Base-by-base conservation (phyloP, 176 grass and related monocot species). In the Ampelocalamus luodianensis region DNA sequence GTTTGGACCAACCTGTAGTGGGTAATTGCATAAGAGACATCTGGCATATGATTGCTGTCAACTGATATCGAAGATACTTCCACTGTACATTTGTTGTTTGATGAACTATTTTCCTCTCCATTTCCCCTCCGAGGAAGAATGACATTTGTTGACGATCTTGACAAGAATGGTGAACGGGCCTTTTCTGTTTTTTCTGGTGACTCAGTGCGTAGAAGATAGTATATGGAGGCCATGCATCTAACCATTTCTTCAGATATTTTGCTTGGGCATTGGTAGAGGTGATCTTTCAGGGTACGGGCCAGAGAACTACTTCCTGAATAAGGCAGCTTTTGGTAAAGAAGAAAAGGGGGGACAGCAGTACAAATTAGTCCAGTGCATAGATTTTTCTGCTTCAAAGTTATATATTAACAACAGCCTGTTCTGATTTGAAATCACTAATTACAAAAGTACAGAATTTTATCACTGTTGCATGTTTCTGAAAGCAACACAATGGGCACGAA, bases 241-340 rank as follows among this genome's bases (percentile, higher is more conserved):
- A 99, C 86, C 96, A 99, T 94, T 87, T 99, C 96, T 91, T 99
- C 96, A 37, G 96, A 99, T 85, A 99, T 99, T 86, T 95, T 99
- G 77, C 92, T 96, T 58, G 96, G 96, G 59, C 96, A 96, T 85
- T 96, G 93, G 37, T 92, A 89, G 24, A 99, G 86, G 82, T 99
- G 91, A 42, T 99, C 93, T 91, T 96, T 99, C 84, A 99, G 82
- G 24, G 93, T 99, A 26, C 88, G 88, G 55, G 90, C 78, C 59
- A 92, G 84, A 74, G 85, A 88, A 83, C 79, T 88, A 75, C 86
- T 89, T 84, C 78, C 80, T 56, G 83, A 88, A 87, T 81, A 79
- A 85, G 93, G 86, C 36, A 94, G 65, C 93, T 95, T 93, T 85
- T 93, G 59, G 85, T 45, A 88, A 74, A 62, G 64, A 93, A 77